Conservation (phyloP, 257 asterid species). For the Przewalskia tangutica region DNA sequence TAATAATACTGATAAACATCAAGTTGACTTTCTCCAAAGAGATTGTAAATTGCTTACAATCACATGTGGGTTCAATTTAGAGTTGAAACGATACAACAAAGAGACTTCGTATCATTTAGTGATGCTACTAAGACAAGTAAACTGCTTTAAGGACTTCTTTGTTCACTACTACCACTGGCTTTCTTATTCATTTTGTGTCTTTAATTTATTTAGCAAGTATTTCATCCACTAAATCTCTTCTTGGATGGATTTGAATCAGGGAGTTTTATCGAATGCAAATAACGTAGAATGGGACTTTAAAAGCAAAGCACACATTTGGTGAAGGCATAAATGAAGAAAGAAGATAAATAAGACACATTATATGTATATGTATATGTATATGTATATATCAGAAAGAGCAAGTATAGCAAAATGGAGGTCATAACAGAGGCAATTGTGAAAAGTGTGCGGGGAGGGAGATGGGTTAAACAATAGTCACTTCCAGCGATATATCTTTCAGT, state of each 20-base stretch:
- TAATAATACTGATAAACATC: not conserved
- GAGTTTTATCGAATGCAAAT: too few relatives aligned
- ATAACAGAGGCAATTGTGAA: not conserved
- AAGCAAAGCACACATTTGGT: too few relatives aligned
- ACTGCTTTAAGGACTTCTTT: not conserved
- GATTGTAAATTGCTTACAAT: not conserved
- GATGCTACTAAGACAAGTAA: not conserved
- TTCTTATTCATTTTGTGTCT: too few relatives aligned
- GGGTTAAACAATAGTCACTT: not conserved
- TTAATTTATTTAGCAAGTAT: too few relatives aligned
- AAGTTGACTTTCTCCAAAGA: not conserved
- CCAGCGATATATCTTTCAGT: not conserved
- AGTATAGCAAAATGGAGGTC: not conserved
- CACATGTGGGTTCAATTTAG: not conserved
- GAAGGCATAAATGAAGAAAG: too few relatives aligned
- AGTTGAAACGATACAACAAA: not conserved
- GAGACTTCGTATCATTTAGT: not conserved
- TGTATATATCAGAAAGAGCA: too few relatives aligned
- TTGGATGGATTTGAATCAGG: too few relatives aligned
- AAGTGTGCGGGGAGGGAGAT: not conserved
- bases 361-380: too few relatives aligned
- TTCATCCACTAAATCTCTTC: too few relatives aligned
- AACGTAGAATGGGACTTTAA: too few relatives aligned
- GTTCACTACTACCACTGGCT: not conserved
- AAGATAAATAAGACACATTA: too few relatives aligned